phyloP scores from a whole-genome alignment of 768 basidiomycete genomes.

The Mycena alexandri region DNA sequence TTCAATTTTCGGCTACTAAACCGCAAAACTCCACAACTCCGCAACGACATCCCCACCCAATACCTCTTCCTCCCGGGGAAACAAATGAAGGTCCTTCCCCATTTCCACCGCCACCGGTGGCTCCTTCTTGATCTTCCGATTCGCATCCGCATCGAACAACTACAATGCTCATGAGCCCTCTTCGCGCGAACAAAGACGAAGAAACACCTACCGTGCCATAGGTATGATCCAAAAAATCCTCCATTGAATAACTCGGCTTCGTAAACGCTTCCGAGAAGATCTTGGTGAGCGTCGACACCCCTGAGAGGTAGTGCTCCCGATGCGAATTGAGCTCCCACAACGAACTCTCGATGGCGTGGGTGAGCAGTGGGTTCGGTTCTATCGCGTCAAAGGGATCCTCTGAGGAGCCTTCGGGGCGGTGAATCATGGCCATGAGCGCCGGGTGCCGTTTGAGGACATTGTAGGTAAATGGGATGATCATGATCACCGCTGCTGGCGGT shows the following conservation, averaged over 20 bases:
- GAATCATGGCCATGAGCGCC: conserved; percentile 93
- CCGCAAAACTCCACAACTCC: conserved; percentile 62
- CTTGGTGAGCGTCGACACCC: conserved; percentile 88
- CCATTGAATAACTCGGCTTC: conserved; percentile 91
- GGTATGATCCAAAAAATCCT: conserved; percentile 97
- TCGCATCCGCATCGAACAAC: conserved; percentile 67
- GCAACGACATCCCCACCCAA: conserved; percentile 58
- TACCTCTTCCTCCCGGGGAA: conserved; percentile 37
- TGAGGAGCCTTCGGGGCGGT: conserved; percentile 60
- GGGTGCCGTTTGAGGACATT: conserved; percentile 95
- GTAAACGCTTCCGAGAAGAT: conserved; percentile 94
- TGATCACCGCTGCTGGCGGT: conserved; percentile 91
- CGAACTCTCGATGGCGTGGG: conserved; percentile 87
- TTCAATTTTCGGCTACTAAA: no score
- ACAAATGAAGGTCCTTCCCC: conserved; percentile 47
- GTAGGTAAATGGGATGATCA: conserved; percentile 94
- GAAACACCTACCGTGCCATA: conserved; percentile 76
- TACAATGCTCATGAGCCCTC: no score
- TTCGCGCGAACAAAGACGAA: conserved; percentile 9
- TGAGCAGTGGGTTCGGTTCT: conserved; percentile 81
- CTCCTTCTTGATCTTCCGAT: conserved; percentile 84
- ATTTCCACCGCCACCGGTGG: conserved; percentile 68
- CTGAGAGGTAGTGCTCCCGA: conserved; percentile 84
- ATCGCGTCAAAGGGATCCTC: conserved; percentile 75
- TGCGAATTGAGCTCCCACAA: conserved; percentile 93